Evolutionary conservation across 2,329 filamentous ascomycete genomes (phyloP), one percentile per base, ranked within the genome.

Genomic region (Phyllosticta paracitricarpa): DNA sequence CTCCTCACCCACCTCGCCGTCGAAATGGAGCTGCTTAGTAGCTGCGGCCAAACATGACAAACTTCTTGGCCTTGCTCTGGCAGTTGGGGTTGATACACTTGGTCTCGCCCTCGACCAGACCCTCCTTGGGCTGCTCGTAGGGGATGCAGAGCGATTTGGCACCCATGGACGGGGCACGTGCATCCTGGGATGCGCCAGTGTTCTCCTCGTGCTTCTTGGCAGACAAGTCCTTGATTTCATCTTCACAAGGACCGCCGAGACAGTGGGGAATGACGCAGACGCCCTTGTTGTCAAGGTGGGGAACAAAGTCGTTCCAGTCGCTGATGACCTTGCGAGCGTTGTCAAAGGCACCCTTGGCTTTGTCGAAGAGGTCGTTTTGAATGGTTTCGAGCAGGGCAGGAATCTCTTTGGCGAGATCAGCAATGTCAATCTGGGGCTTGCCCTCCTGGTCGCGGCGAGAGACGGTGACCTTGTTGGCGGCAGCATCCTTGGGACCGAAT

Each of bases 81-180:
- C 93, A 97, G 70, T 93, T 88, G 52, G 93, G 93, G 81, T 89
- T 97, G 68, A 93, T 81, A 73, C 94, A 99, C 77, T 94, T 92
- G 62, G 91, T 96, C 78, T 89, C 87, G 57, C 89, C 92, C 66
- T 84, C 79, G 65, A 88, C 82, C 65, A 95, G 79, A 25, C 88
- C 89, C 69, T 88, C 84, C n/a, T 30, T n/a, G 51, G 92, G 92
- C 84, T 96, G 91, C 65, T 94, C 88, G 67, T 92, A 93, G 56
- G 87, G 87, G 78, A 89, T 89, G 71, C 87, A 90, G 71, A 90
- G 78, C 68, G 82, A 85, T 79, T 90, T 90, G 63, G 87, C 87
- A 54, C 87, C 87, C 87, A 90, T 90, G 64, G 83, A 85, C 62
- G 87, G 87, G 60, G 85, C 86, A 66, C 83, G 83, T 69, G 87